Conservation (phyloP, 2,329 filamentous ascomycete species). For the Fusarium floridanum region DNA sequence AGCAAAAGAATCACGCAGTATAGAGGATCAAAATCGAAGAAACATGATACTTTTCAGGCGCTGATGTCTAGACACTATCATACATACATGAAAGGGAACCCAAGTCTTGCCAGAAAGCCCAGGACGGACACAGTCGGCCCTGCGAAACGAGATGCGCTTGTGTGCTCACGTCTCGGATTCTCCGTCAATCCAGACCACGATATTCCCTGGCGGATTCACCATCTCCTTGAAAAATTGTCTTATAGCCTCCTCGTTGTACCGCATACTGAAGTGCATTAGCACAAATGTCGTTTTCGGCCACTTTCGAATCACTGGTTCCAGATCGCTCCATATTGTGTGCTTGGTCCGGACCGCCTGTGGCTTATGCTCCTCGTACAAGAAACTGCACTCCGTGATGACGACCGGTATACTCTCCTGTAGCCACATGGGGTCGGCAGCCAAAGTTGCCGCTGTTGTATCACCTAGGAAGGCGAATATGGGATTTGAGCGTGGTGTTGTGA, state of each 20-base stretch:
- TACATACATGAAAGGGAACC: neutral
- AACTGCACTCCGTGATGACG: conserved; percentile 65
- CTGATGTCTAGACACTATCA: neutral
- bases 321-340: conserved; percentile 61
- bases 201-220: conserved; percentile 56
- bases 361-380: conserved; percentile 58
- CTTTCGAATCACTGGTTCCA: conserved; percentile 58
- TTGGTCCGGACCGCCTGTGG: conserved; percentile 60
- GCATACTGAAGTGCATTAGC: conserved; percentile 61
- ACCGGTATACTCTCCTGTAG: conserved; percentile 56
- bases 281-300: conserved; percentile 61
- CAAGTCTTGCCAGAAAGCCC: neutral
- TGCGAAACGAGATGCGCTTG: neutral
- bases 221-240: conserved; percentile 57
- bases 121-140: neutral
- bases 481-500: conserved; percentile 55
- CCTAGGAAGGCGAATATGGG: conserved; percentile 63
- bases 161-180: conserved; percentile 24
- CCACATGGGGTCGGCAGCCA: conserved; percentile 57
- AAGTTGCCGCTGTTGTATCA: conserved; percentile 58
- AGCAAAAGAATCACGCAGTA: neutral
- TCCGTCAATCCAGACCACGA: conserved; percentile 62
- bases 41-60: neutral
- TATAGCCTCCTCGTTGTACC: conserved; percentile 58
- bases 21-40: neutral